Conservation (phyloP, 495 filamentous ascomycete genomes). For the Astrocystis sublimbata region DNA sequence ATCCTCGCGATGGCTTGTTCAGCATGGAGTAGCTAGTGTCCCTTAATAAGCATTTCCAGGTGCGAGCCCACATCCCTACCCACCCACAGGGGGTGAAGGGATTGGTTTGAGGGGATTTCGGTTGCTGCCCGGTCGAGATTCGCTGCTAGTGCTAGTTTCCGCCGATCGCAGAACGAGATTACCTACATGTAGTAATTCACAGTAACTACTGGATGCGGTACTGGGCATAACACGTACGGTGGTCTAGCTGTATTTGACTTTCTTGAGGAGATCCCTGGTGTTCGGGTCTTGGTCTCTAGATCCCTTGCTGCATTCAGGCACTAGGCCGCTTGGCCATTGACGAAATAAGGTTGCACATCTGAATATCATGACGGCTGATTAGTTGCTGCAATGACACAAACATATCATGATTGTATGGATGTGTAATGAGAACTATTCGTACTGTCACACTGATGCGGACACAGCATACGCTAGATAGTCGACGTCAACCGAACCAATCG, state of each 20-base stretch:
- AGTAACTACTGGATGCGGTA: not conserved
- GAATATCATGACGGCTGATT: not conserved
- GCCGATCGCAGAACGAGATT: conserved; percentile 19
- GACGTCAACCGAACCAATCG: not conserved
- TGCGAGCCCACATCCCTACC: no score
- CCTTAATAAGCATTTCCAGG: conserved; percentile 7
- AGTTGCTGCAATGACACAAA: not conserved
- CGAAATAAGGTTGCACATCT: not conserved
- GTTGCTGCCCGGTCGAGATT: conserved; percentile 21
- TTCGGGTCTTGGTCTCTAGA: not conserved
- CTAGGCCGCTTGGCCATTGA: not conserved
- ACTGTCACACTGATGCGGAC: not conserved
- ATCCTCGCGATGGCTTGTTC: conserved; percentile 1
- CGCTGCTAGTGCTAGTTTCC: conserved; percentile 16
- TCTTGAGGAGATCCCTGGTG: conserved; percentile 1
- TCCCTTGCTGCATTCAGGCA: not conserved
- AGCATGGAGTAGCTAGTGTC: conserved; percentile 6
- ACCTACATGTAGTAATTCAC: conserved; percentile 8
- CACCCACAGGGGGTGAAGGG: no score
- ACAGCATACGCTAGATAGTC: not conserved
- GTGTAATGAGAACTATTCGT: not conserved
- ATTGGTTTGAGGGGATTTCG: conserved; percentile 11
- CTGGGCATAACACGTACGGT: not conserved
- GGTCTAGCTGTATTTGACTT: conserved; percentile 6
- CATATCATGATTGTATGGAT: not conserved